Percentiles rank a stretch among this genome's conserved stretches.
phyloP scores from a whole-genome alignment of 2,329 filamentous ascomycete genomes.

The Colletotrichum kahawae region DNA sequence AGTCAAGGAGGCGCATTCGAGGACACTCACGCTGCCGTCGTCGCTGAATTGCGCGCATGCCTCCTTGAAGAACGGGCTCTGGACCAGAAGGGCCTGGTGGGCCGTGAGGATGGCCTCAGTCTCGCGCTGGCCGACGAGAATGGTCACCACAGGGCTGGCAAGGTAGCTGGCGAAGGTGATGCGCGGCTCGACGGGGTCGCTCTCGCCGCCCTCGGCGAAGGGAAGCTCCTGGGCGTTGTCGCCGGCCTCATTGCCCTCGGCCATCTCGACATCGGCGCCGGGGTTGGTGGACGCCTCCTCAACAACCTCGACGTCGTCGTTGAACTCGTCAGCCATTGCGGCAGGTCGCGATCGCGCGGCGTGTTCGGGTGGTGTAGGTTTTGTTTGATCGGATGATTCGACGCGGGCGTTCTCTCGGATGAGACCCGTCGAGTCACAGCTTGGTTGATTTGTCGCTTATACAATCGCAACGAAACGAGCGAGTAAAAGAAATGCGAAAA shows the following conservation, averaged over 20 bases:
- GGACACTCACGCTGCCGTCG: conserved; percentile 61
- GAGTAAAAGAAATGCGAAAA: neutral
- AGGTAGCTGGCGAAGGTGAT: conserved; percentile 64
- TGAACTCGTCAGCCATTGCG: conserved; percentile 21
- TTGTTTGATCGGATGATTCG: neutral
- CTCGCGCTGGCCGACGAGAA: conserved; percentile 68
- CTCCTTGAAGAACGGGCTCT: conserved; percentile 78
- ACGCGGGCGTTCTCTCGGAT: neutral
- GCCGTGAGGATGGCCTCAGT: conserved; percentile 71
- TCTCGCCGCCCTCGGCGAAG: conserved; percentile 41
- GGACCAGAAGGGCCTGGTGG: conserved; percentile 76
- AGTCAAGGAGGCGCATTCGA: neutral
- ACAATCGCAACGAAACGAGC: neutral
- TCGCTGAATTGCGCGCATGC: conserved; percentile 66
- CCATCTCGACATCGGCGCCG: conserved; percentile 44
- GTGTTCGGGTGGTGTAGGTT: neutral
- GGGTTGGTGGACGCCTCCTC: conserved; percentile 29
- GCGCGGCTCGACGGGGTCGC: conserved; percentile 37
- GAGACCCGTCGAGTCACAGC: neutral
- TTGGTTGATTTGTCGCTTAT: neutral
- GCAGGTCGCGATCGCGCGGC: neutral
- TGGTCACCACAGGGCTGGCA: conserved; percentile 70
- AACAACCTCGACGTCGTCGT: conserved; percentile 30
- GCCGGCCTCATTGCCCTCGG: conserved; percentile 32
- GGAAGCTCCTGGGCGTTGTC: conserved; percentile 40